Conservation (phyloP, 345 rosid species). For the Acer campestre region DNA sequence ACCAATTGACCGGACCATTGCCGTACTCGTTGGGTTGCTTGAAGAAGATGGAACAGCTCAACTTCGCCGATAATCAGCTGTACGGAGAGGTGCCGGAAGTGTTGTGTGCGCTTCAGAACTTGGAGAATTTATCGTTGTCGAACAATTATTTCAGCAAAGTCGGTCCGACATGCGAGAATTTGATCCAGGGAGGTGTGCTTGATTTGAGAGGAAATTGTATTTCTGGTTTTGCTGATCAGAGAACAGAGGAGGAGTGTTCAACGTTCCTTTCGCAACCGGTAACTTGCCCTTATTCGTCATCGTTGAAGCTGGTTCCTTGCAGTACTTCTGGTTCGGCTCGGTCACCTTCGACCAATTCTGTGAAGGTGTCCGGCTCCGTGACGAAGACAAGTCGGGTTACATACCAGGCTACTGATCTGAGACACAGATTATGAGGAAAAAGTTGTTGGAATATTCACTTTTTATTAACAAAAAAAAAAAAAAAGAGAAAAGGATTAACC, state of each 20-base stretch:
- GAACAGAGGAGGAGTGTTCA: conserved; percentile 36
- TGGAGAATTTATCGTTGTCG: conserved; percentile 38
- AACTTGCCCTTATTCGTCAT: conserved; percentile 20
- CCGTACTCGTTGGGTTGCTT: conserved; percentile 48
- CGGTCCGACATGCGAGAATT: conserved; percentile 42
- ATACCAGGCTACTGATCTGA: conserved; percentile 25
- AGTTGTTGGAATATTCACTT: no score
- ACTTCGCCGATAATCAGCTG: conserved; percentile 40
- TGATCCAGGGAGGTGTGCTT: conserved; percentile 29
- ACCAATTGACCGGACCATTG: conserved; percentile 44
- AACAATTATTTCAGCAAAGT: conserved; percentile 38
- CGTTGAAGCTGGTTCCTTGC: conserved; percentile 36
- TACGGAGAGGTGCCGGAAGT: conserved; percentile 46
- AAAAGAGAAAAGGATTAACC: no score
- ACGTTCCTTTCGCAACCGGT: conserved; percentile 27
- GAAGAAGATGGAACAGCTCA: conserved; percentile 38
- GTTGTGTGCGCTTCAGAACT: conserved; percentile 30
- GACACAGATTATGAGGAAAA: conserved; percentile 4
- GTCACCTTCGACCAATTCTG: neutral
- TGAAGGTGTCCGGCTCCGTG: neutral
- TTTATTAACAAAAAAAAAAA: no score
- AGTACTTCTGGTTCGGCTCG: neutral
- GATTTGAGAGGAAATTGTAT: conserved; percentile 47
- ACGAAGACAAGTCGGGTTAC: conserved; percentile 23
- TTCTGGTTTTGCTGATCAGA: conserved; percentile 37